Evolutionary conservation across 2,329 filamentous ascomycete genomes (phyloP).

Genomic region (Fusarium concolor): DNA sequence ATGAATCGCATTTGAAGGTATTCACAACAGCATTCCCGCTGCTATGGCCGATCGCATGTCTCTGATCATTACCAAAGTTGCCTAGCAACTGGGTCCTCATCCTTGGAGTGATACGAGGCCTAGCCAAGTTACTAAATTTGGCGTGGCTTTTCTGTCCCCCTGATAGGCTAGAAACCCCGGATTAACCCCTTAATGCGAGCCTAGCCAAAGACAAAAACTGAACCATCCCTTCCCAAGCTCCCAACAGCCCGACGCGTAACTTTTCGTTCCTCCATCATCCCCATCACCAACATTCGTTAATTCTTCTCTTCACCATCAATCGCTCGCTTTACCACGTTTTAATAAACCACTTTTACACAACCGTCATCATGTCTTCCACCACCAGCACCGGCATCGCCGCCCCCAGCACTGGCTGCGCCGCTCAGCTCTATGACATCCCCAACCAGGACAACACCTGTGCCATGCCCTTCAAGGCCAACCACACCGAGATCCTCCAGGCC

Average conservation of each 20-base stretch:
- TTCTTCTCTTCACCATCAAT: constrained; percentile 3
- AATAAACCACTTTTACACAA: not conserved
- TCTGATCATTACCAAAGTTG: constrained; percentile 24
- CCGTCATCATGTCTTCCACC: constrained; percentile 39
- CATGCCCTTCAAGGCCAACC: constrained; percentile 53
- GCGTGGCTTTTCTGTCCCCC: not conserved
- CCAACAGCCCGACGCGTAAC: not conserved
- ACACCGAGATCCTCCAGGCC: constrained; percentile 56
- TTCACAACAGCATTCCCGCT: not conserved
- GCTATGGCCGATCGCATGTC: not conserved
- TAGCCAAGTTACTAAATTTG: constrained; percentile 32
- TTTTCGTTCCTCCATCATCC: constrained; percentile 6
- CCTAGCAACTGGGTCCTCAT: constrained; percentile 28
- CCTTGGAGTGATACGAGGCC: constrained; percentile 28
- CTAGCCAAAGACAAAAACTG: constrained; percentile 30
- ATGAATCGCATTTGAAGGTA: fast-evolving
- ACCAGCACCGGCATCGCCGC: constrained; percentile 20
- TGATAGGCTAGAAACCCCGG: constrained; percentile 27
- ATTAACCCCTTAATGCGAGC: constrained; percentile 35
- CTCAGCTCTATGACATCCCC: constrained; percentile 56
- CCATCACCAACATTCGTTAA: constrained; percentile 19
- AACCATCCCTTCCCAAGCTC: not conserved
- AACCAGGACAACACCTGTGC: constrained; percentile 59
- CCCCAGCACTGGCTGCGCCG: constrained; percentile 22
- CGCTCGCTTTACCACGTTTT: constrained; percentile 4